phyloP scores from a whole-genome alignment of 2,329 filamentous ascomycete genomes.

The Rhynchosporium graminicola region DNA sequence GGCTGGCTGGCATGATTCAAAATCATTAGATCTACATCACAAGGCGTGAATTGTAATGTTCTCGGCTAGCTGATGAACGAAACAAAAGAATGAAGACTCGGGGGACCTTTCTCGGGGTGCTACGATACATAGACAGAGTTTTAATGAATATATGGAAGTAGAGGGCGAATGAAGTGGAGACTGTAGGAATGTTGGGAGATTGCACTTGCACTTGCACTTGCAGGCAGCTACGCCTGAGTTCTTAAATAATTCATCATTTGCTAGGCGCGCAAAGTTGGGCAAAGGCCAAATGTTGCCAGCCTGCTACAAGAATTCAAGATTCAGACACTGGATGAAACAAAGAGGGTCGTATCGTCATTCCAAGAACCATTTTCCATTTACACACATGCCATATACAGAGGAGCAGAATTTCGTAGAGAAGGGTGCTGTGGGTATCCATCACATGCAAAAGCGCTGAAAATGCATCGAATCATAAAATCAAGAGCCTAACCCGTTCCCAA shows the following conservation, averaged over 20 bases:
- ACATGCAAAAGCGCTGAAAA: conserved; percentile 29
- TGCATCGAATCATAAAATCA: conserved; percentile 13
- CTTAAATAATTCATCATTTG: too few species aligned
- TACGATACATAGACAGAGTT: too few species aligned
- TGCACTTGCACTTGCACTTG: too few species aligned
- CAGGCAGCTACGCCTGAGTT: too few species aligned
- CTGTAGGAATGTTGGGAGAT: too few species aligned
- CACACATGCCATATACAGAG: conserved; percentile 9
- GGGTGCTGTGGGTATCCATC: conserved; percentile 29
- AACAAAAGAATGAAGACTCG: neutral
- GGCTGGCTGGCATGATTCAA: too few species aligned
- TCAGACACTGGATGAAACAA: neutral
- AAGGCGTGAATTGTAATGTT: neutral
- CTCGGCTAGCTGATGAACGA: neutral
- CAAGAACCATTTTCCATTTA: conserved; percentile 6
- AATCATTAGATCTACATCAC: neutral
- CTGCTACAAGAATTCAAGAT: neutral
- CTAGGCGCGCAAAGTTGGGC: too few species aligned
- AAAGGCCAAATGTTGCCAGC: too few species aligned
- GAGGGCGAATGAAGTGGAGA: too few species aligned
- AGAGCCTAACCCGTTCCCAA: conserved; percentile 40
- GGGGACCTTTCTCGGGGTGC: neutral
- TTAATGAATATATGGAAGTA: too few species aligned
- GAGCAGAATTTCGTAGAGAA: conserved; percentile 19
- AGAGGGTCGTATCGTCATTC: neutral